Evolutionary conservation across 2,329 filamentous ascomycete species (phyloP).

Genomic region (Ambrosiella beaveri): DNA sequence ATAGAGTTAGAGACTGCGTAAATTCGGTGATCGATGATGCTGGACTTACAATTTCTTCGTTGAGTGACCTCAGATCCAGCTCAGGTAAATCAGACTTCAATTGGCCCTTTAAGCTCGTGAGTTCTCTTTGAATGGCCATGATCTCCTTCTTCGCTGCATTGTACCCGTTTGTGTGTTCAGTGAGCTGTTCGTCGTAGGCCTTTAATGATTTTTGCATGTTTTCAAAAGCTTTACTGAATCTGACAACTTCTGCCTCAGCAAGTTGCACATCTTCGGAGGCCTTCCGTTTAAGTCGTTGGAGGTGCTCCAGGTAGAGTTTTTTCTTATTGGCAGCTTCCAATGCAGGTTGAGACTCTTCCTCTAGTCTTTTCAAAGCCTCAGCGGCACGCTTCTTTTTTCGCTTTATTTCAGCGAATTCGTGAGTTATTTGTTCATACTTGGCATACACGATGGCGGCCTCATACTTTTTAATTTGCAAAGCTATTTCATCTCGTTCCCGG

Average conservation of each 20-base stretch:
- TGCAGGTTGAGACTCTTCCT: constrained; percentile 8
- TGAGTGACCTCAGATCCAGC: constrained; percentile 55
- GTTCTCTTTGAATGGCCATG: constrained; percentile 14
- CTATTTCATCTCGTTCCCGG: constrained; percentile 46
- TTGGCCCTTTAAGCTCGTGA: constrained; percentile 33
- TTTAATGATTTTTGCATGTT: constrained; percentile 9
- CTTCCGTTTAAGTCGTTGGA: neutral
- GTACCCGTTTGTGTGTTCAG: constrained; percentile 19
- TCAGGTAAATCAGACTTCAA: constrained; percentile 43
- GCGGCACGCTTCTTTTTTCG: constrained; percentile 21
- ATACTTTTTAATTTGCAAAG: constrained; percentile 30
- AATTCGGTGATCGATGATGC: neutral
- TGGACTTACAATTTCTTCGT: constrained; percentile 49
- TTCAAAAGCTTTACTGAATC: neutral
- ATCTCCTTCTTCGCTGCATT: constrained; percentile 10
- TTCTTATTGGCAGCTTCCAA: constrained; percentile 12
- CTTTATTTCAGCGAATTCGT: constrained; percentile 26
- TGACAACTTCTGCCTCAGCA: neutral
- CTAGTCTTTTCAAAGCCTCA: constrained; percentile 17
- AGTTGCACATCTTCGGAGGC: neutral
- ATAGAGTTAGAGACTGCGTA: constrained; percentile 15
- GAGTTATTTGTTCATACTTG: constrained; percentile 38
- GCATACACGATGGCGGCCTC: constrained; percentile 48
- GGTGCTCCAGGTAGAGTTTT: neutral
- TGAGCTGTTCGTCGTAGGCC: constrained; percentile 11